Evolutionary conservation across 306 rosid genomes (phyloP).

Genomic region (Malus sieversii): DNA sequence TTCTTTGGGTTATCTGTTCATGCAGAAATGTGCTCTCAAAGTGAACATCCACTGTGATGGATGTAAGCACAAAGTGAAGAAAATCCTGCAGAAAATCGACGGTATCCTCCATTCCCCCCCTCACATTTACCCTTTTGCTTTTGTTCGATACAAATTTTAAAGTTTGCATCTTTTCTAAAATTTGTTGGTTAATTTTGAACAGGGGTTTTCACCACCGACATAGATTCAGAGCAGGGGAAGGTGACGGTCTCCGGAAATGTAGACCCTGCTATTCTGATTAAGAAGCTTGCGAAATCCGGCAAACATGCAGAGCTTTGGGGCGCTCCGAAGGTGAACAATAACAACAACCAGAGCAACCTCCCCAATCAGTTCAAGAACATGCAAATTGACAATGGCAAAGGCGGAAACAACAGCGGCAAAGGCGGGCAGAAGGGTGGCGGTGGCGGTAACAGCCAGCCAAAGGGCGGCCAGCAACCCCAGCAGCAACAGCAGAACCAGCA

Average conservation of each 20-base stretch:
- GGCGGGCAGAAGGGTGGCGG: constrained; percentile 35
- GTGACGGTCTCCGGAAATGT: constrained; percentile 86
- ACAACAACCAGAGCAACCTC: constrained; percentile 35
- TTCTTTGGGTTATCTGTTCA: constrained; percentile 34
- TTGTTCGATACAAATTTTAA: background rate
- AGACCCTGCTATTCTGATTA: constrained; percentile 73
- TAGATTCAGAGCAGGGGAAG: constrained; percentile 89
- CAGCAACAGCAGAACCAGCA: constrained; percentile 12
- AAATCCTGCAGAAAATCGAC: constrained; percentile 85
- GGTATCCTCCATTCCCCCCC: constrained; percentile 30
- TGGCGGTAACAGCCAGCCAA: constrained; percentile 27
- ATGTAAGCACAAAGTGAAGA: constrained; percentile 90
- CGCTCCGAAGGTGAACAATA: constrained; percentile 41
- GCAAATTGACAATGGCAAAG: constrained; percentile 60
- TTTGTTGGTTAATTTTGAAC: background rate
- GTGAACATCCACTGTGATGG: constrained; percentile 99
- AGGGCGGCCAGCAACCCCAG: constrained; percentile 17
- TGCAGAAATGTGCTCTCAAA: constrained; percentile 90
- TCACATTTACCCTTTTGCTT: background rate
- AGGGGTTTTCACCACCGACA: constrained; percentile 85
- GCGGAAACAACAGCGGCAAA: constrained; percentile 32
- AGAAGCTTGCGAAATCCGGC: constrained; percentile 82
- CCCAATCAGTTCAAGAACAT: constrained; percentile 58
- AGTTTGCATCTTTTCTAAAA: background rate
- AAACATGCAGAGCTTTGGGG: constrained; percentile 88